phyloP scores from a whole-genome alignment of 768 basidiomycete species.

The Vararia minispora region DNA sequence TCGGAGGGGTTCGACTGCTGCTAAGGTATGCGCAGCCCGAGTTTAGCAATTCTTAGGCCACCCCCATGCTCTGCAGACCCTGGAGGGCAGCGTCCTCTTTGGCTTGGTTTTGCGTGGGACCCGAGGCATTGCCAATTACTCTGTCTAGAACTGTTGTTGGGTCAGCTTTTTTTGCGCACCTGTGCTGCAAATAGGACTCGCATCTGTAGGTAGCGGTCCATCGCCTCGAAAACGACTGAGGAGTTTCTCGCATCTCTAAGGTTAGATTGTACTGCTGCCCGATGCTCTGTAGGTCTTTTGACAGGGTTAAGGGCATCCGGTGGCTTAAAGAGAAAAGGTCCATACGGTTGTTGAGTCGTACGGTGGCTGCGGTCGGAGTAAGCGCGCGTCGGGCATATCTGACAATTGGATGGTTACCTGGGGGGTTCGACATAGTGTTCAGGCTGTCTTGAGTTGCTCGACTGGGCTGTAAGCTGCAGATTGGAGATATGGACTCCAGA shows the following conservation, averaged over 20 bases:
- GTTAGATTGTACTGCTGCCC: conserved; percentile 1
- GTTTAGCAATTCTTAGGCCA: no score
- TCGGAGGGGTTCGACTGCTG: no score
- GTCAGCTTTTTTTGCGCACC: no score
- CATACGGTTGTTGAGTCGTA: conserved; percentile 13
- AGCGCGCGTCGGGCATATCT: no score
- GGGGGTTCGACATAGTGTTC: no score
- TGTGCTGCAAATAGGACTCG: conserved; percentile 15
- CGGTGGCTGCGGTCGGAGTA: conserved; percentile 6
- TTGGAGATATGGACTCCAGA: no score
- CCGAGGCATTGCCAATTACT: conserved; percentile 35
- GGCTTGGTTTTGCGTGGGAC: conserved; percentile 28
- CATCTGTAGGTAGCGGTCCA: conserved; percentile 7
- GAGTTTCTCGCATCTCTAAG: conserved; percentile 7
- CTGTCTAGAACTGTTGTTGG: conserved; percentile 44
- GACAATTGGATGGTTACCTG: no score
- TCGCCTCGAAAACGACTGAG: conserved; percentile 2
- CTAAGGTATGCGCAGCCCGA: no score
- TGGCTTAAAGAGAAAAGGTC: neutral
- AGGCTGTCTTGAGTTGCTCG: no score
- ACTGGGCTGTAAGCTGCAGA: no score
- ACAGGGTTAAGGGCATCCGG: neutral
- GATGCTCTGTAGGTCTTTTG: conserved; percentile 6
- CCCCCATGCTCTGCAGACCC: conserved; percentile 16
- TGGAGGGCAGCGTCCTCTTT: conserved; percentile 24